Percentiles rank a stretch among this genome's conserved stretches.
phyloP scores from a whole-genome alignment of 108 stramenopile species.

The Nitzschia sp. region DNA sequence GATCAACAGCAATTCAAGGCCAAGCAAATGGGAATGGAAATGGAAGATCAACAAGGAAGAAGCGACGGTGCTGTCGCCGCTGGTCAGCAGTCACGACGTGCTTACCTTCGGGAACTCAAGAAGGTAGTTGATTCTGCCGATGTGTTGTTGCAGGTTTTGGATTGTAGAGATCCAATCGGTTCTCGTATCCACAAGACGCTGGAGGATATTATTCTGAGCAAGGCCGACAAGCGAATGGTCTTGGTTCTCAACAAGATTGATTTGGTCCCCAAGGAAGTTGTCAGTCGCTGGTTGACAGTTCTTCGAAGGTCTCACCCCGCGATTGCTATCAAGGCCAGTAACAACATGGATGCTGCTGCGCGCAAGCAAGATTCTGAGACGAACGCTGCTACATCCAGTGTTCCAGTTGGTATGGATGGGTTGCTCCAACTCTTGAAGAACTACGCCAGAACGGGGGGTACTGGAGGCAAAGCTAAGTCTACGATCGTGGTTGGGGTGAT shows the following conservation, averaged over 20 bases:
- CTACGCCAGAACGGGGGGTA: conserved; percentile 86
- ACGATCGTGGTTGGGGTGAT: conserved; percentile 90
- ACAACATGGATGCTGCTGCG: conserved; percentile 42
- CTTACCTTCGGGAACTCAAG: conserved; percentile 90
- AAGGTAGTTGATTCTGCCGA: conserved; percentile 96
- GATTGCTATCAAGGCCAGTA: conserved; percentile 93
- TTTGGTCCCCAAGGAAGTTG: conserved; percentile 94
- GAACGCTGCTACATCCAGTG: conserved; percentile 53
- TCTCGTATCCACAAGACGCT: conserved; percentile 87
- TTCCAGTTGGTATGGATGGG: conserved; percentile 91
- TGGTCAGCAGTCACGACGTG: conserved; percentile 72
- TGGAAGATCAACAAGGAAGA: background rate
- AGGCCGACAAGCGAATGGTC: conserved; percentile 92
- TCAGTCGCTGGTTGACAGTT: conserved; percentile 87
- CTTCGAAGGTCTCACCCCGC: conserved; percentile 84
- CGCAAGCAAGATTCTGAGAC: conserved; percentile 48
- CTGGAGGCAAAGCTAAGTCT: conserved; percentile 69
- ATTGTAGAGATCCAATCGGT: conserved; percentile 97
- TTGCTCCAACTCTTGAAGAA: conserved; percentile 96
- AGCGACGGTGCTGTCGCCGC: conserved; percentile 50
- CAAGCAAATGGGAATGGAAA: conserved; percentile 13
- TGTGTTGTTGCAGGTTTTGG: conserved; percentile 96
- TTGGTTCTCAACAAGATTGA: conserved; percentile 99
- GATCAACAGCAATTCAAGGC: conserved; percentile 42
- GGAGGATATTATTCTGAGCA: conserved; percentile 83